A percentile compares a stretch with the other conserved stretches of the same genome.
Conservation (phyloP, 2,329 filamentous ascomycete species). For the Cercospora zeae-maydis region DNA sequence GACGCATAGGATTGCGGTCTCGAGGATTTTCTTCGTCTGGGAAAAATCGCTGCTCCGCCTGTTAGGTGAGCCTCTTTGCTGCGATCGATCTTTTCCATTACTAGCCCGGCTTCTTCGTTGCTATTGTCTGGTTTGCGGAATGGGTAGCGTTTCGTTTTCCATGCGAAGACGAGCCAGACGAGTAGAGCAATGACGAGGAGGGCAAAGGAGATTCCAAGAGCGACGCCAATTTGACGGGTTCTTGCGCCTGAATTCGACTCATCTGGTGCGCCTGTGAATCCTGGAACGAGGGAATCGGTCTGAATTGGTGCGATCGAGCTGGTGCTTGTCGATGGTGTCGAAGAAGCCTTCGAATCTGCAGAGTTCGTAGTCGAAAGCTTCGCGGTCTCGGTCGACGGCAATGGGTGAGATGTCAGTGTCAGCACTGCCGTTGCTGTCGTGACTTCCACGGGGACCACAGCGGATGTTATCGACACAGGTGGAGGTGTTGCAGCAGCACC, state of each 20-base stretch:
- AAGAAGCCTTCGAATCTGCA: background rate
- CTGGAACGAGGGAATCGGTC: background rate
- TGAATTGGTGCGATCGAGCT: background rate
- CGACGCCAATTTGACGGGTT: background rate
- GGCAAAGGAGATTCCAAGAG: background rate
- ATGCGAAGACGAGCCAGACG: background rate
- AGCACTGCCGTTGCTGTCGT: background rate
- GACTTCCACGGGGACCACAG: background rate
- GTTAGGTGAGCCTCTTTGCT: background rate
- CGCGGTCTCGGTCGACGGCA: background rate
- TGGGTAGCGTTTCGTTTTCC: background rate
- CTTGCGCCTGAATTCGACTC: background rate
- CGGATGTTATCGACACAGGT: background rate
- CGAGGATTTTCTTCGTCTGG: background rate
- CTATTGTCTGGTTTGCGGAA: background rate
- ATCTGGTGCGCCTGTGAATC: background rate
- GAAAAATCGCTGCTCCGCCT: background rate
- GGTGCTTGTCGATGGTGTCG: background rate
- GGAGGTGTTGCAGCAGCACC: background rate
- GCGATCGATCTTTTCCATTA: background rate
- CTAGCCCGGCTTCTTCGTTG: background rate
- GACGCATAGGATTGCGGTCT: background rate
- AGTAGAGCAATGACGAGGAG: background rate
- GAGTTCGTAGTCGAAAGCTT: background rate
- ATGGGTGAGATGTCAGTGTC: background rate